Percentiles rank a stretch among this genome's conserved stretches.
These are phyloP conservation scores for Suillus lakei DNA, from an alignment of 768 basidiomycete species.

Conservation along the genomic window DNA sequence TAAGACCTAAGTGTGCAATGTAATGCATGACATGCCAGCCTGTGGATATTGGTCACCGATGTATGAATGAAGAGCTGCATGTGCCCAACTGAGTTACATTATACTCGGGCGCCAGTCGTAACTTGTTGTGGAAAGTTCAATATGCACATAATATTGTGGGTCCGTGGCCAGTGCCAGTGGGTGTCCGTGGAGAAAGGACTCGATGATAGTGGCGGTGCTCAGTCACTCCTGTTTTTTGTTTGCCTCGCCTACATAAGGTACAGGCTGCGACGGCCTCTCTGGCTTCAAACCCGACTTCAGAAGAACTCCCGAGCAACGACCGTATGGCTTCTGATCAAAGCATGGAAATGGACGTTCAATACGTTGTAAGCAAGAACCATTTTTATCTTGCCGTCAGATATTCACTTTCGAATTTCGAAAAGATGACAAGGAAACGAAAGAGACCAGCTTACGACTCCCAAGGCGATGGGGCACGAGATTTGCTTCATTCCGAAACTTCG, in stretches of 20 bases:
- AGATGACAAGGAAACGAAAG: conserved; percentile 5
- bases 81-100: not conserved
- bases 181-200: not conserved
- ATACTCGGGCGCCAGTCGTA: not conserved
- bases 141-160: not conserved
- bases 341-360: not conserved
- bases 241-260: not conserved
- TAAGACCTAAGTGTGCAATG: not conserved
- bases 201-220: not conserved
- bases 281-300: not conserved
- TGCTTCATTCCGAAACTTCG: not conserved
- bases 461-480: not conserved
- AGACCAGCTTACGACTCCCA: not conserved
- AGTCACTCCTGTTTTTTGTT: not conserved
- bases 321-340: not conserved
- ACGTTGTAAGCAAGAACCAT: conserved; percentile 1
- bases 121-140: not conserved
- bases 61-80: not conserved
- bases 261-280: not conserved
- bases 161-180: not conserved
- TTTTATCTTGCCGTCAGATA: not conserved
- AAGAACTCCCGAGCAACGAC: not conserved
- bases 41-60: not conserved
- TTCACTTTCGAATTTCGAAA: not conserved
- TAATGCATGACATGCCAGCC: not conserved